A percentile compares a stretch with the other conserved stretches of the same genome.
These are phyloP conservation scores for Hemileccinum rubropunctum DNA, from an alignment of 768 basidiomycete genomes.

Conservation along the genomic window DNA sequence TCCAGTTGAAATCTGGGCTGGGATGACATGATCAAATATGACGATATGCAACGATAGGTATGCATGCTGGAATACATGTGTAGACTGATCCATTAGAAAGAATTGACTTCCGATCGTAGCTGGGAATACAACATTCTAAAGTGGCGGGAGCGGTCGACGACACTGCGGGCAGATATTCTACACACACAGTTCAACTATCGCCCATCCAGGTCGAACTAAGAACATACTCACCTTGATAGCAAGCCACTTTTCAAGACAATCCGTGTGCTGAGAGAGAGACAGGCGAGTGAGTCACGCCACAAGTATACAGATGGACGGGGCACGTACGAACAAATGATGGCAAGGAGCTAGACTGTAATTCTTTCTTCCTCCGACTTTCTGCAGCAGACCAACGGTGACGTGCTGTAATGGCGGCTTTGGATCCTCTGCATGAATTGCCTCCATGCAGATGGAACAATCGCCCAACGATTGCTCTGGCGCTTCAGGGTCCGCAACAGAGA, in stretches of 20 bases:
- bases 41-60: no score
- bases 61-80: not conserved
- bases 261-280: constrained; percentile 59
- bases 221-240: constrained; percentile 57
- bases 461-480: constrained; percentile 73
- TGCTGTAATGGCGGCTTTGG: constrained; percentile 34
- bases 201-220: not conserved
- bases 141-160: constrained; percentile 76
- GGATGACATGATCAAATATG: no score
- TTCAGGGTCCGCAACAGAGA: constrained; percentile 59
- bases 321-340: constrained; percentile 79
- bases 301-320: not conserved
- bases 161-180: constrained; percentile 94
- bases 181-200: not conserved
- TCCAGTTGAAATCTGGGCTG: no score
- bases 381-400: constrained; percentile 37
- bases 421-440: constrained; percentile 63
- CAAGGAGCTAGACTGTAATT: constrained; percentile 87
- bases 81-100: not conserved
- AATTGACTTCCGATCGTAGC: not conserved
- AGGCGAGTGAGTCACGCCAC: not conserved
- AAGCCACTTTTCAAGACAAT: constrained; percentile 84
- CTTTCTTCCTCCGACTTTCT: constrained; percentile 44
- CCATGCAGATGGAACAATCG: constrained; percentile 94
- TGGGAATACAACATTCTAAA: constrained; percentile 38